Conservation (phyloP, 192 early-diverging fungal species). For the Geranomyces michiganensis region DNA sequence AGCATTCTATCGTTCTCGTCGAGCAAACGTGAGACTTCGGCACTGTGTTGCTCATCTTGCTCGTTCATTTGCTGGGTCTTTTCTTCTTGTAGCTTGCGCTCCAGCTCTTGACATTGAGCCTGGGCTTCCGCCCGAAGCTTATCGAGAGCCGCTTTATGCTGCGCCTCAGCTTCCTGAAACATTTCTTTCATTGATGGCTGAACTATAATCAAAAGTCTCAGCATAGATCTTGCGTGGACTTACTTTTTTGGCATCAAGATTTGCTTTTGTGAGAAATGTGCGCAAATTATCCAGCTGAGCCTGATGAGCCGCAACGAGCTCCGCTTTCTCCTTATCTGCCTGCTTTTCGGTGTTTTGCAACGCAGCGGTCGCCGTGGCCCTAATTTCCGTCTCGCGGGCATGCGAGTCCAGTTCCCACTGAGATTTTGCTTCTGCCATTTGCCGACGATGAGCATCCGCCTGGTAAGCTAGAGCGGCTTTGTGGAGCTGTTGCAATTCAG, state of each 20-base stretch:
- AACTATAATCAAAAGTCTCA: too few species aligned
- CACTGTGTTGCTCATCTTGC: background rate
- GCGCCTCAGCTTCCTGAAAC: conserved; percentile 49
- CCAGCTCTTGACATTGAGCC: conserved; percentile 13
- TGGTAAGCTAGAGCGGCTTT: background rate
- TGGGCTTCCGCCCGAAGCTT: background rate
- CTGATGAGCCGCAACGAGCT: conserved; percentile 40
- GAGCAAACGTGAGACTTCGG: conserved; percentile 14
- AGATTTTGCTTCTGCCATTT: conserved; percentile 31
- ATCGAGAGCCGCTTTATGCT: conserved; percentile 7
- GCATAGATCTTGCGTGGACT: too few species aligned
- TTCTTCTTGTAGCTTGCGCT: background rate
- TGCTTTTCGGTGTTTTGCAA: conserved; percentile 46
- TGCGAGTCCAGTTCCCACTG: conserved; percentile 42
- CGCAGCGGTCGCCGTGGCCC: conserved; percentile 43
- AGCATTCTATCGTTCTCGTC: background rate
- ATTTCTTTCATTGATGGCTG: too few species aligned
- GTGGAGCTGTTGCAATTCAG: background rate
- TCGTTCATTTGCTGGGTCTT: conserved; percentile 2
- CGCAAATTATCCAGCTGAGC: conserved; percentile 46
- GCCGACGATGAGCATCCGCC: conserved; percentile 28
- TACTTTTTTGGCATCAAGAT: conserved; percentile 49
- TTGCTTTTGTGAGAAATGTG: conserved; percentile 40
- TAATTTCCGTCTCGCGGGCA: conserved; percentile 51
- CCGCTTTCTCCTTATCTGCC: conserved; percentile 29